These are phyloP conservation scores for Collybiopsis confluens DNA, from an alignment of 768 basidiomycete species.

Conservation along the genomic window DNA sequence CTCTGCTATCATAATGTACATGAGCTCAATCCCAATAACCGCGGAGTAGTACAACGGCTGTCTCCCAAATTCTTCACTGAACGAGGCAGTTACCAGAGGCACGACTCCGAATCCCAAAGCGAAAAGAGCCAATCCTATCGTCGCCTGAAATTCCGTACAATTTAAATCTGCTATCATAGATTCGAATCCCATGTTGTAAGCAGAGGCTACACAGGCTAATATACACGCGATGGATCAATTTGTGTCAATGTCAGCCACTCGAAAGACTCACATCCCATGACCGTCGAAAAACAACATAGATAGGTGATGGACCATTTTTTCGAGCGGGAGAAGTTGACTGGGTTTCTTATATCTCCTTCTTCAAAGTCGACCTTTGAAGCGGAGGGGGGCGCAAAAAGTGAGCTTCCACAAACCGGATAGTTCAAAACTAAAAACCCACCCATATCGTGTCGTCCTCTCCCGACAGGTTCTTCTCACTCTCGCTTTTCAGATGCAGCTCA, in stretches of 20 bases:
- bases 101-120: constrained; percentile 58
- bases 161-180: constrained; percentile 52
- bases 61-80: constrained; percentile 72
- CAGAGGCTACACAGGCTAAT: constrained; percentile 44
- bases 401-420: no score
- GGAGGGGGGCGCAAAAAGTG: no score
- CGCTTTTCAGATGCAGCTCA: no score
- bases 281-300: constrained; percentile 43
- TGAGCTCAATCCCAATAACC: constrained; percentile 41
- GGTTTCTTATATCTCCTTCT: constrained; percentile 33
- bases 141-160: constrained; percentile 41
- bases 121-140: constrained; percentile 48
- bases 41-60: constrained; percentile 55
- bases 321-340: constrained; percentile 29
- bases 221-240: neutral
- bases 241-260: no score
- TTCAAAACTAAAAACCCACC: no score
- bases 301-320: constrained; percentile 45
- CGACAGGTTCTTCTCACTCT: no score
- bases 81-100: constrained; percentile 62
- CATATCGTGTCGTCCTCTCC: no score
- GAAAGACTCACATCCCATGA: constrained; percentile 37
- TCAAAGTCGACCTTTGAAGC: constrained; percentile 35
- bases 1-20: constrained; percentile 47
- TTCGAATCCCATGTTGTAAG: constrained; percentile 51